Base-by-base conservation (phyloP, 2,329 filamentous ascomycete species). In the Aureobasidium namibiae region DNA sequence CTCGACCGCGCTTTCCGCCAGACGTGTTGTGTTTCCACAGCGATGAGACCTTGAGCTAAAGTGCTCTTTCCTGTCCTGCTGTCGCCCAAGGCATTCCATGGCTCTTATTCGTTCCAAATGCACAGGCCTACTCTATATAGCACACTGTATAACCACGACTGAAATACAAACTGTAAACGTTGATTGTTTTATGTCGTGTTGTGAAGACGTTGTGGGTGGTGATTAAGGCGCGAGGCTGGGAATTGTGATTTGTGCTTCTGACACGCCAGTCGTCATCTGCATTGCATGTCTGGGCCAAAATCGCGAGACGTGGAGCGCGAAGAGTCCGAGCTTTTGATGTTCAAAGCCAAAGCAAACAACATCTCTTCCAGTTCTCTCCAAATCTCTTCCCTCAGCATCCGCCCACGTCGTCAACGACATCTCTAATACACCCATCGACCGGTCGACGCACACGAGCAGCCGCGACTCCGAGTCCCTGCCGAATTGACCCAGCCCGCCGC, bases 301-400 rank as follows among this genome's bases (percentile, higher is more conserved):
- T 54, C 50, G 50, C 36, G 50, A 54, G 50, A 42, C 50, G 50
- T 54, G 50, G 49, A 54, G 50, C 50, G 50, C 50, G 50, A 54
- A 33, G 26, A 31, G 48, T 39, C 48, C 50, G 38, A 42, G 50
- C 50, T 42, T 54, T 54, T 54, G 50, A 54, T 54, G 50, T 54
- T 42, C 50, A 54, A 54, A 54, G 50, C 50, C 50, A 54, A 54
- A 54, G 36, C 50, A 54, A 54, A 54, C 50, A 54, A 45, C 52
- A 56, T 56, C 52, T 56, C 39, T 34, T 34, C 38, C 34, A 54
- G 33, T 34, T 26, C 39, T 56, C 50, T 56, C 42, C 52, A 45
- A 56, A 56, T 56, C 52, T 29, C 52, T 44, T 44, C 41, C 52
- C 52, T 56, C 52, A 56, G 52, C 52, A 56, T 36, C 52, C 52